Percentiles rank a stretch among this genome's conserved stretches.
Conservation (phyloP, 257 asterid genomes). For the Solanum raphanifolium region DNA sequence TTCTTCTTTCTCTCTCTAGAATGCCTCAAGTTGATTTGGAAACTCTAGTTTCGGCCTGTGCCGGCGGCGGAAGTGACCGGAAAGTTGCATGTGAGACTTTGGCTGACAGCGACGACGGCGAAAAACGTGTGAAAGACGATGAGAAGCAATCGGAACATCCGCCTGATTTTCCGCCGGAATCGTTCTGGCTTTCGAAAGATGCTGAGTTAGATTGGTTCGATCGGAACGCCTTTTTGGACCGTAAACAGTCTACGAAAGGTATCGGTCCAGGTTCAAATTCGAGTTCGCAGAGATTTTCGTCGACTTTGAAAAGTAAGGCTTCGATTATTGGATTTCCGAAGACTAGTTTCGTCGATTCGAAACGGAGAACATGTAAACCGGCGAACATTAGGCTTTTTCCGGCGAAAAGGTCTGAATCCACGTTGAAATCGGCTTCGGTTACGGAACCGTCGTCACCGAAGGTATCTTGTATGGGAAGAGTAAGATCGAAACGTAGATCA, state of each 20-base stretch:
- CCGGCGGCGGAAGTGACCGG: constrained; percentile 38
- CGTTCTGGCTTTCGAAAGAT: constrained; percentile 83
- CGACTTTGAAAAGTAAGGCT: constrained; percentile 36
- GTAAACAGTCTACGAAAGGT: constrained; percentile 67
- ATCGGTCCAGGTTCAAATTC: constrained; percentile 24
- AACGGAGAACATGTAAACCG: constrained; percentile 36
- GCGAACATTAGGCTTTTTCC: constrained; percentile 46
- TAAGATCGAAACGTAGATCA: constrained; percentile 58
- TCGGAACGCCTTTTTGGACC: constrained; percentile 61
- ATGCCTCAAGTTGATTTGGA: constrained; percentile 67
- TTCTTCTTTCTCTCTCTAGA: not conserved
- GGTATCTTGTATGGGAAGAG: constrained; percentile 93
- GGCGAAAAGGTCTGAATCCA: constrained; percentile 48
- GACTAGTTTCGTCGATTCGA: constrained; percentile 29
- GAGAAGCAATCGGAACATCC: constrained; percentile 7
- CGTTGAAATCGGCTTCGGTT: constrained; percentile 20
- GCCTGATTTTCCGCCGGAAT: constrained; percentile 68
- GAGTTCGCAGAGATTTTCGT: constrained; percentile 41
- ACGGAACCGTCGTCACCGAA: constrained; percentile 86
- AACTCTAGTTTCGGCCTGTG: constrained; percentile 33
- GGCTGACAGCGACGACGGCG: constrained; percentile 5
- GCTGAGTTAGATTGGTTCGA: constrained; percentile 88
- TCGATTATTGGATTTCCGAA: constrained; percentile 67
- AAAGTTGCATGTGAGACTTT: constrained; percentile 48
- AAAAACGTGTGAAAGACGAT: not conserved